These are phyloP conservation scores for Chrysoporthe deuterocubensis DNA, from an alignment of 2,329 filamentous ascomycete species.

Conservation along the genomic window DNA sequence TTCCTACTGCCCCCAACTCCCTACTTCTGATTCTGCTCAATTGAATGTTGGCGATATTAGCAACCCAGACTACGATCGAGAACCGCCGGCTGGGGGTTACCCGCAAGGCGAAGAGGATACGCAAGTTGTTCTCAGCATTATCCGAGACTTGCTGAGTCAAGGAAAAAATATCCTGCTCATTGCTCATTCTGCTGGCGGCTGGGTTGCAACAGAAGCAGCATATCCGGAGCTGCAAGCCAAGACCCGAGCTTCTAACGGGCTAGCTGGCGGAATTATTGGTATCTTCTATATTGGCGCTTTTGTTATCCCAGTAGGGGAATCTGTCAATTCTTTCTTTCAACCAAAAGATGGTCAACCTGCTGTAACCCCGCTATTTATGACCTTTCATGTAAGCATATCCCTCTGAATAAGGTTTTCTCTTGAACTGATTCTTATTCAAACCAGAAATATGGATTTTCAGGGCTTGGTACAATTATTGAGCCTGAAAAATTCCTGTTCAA, in stretches of 20 bases:
- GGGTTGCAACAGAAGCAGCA: conserved; percentile 39
- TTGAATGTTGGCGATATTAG: conserved; percentile 33
- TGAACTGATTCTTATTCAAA: too few species aligned
- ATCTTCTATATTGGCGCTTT: conserved; percentile 38
- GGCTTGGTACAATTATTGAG: conserved; percentile 34
- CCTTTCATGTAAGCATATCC: conserved; percentile 34
- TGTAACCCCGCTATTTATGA: conserved; percentile 33
- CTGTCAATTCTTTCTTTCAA: conserved; percentile 37
- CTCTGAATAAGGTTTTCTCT: too few species aligned
- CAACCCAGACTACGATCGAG: conserved; percentile 33
- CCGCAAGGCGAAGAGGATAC: conserved; percentile 33
- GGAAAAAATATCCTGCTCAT: conserved; percentile 37
- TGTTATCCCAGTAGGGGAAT: conserved; percentile 38
- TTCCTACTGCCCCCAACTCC: conserved; percentile 40
- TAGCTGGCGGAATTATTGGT: conserved; percentile 34
- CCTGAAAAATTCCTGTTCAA: conserved; percentile 37
- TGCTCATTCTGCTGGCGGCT: conserved; percentile 41
- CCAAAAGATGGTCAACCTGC: conserved; percentile 33
- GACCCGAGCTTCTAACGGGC: conserved; percentile 28
- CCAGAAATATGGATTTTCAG: conserved; percentile 18
- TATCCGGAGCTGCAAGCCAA: conserved; percentile 35
- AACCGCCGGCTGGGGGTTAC: conserved; percentile 36
- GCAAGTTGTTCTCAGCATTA: conserved; percentile 20
- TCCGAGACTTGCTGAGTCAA: conserved; percentile 28
- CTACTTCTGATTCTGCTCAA: conserved; percentile 36